phyloP scores from a whole-genome alignment of 1,284 basidiomycete genomes.

The Cryptococcus floricola region DNA sequence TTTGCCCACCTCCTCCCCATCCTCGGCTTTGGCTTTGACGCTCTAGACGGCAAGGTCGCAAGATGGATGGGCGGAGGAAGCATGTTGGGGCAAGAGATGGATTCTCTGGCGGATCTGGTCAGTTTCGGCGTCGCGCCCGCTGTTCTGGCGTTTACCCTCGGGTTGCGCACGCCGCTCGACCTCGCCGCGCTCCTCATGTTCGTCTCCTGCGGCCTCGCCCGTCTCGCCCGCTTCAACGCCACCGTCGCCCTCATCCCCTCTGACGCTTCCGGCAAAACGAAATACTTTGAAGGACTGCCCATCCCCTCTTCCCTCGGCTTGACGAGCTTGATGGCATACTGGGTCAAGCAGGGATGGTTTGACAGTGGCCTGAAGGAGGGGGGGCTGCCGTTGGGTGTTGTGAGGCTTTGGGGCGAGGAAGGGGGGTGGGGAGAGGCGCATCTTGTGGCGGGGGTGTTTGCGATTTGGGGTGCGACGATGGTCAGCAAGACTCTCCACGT shows the following conservation, averaged over 20 bases:
- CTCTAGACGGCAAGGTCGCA: constrained; percentile 95
- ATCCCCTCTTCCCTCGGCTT: constrained; percentile 87
- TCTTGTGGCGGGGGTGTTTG: constrained; percentile 67
- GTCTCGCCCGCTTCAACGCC: constrained; percentile 96
- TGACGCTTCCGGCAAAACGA: constrained; percentile 77
- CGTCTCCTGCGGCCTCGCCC: constrained; percentile 92
- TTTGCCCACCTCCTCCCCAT: constrained; percentile 82
- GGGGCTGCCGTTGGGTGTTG: constrained; percentile 65
- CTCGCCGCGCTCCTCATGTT: constrained; percentile 81
- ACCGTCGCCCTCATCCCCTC: constrained; percentile 94
- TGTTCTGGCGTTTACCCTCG: constrained; percentile 84
- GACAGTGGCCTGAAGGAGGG: constrained; percentile 43
- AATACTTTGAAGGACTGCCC: constrained; percentile 96
- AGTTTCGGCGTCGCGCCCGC: constrained; percentile 96
- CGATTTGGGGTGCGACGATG: constrained; percentile 85
- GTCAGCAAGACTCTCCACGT: constrained; percentile 88
- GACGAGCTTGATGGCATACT: constrained; percentile 75
- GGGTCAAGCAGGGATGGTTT: constrained; percentile 78
- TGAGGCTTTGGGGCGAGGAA: constrained; percentile 65
- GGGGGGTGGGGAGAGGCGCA: constrained; percentile 79
- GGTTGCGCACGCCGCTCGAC: constrained; percentile 85
- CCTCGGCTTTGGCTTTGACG: constrained; percentile 96
- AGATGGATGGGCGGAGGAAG: constrained; percentile 92
- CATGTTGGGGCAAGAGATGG: constrained; percentile 97
- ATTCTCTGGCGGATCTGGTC: constrained; percentile 93